These are phyloP conservation scores for Melanomma pulvis-pyrius DNA, from an alignment of 495 filamentous ascomycete genomes.

Conservation along the genomic window DNA sequence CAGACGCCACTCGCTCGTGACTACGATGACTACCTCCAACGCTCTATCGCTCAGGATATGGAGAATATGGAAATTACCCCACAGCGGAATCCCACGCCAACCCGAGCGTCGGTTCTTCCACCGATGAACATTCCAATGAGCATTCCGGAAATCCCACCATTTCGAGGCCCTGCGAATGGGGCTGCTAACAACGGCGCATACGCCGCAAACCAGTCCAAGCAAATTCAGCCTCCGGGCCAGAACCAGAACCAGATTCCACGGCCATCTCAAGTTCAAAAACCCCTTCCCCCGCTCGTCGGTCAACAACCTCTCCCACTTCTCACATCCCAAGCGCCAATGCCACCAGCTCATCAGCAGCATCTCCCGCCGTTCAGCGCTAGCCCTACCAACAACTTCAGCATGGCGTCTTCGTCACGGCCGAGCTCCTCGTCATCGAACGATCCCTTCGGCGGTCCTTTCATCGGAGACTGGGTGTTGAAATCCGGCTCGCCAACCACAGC, in stretches of 20 bases:
- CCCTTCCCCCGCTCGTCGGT: conserved; percentile 20
- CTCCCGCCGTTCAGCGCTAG: conserved; percentile 25
- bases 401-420: not conserved
- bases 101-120: conserved; percentile 19
- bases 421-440: conserved; percentile 10
- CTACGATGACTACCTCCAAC: conserved; percentile 46
- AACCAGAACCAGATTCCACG: conserved; percentile 7
- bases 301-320: conserved; percentile 40
- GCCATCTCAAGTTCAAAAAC: conserved; percentile 18
- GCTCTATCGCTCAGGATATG: conserved; percentile 45
- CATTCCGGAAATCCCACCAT: conserved; percentile 27
- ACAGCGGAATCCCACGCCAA: conserved; percentile 23
- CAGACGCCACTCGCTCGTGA: conserved; percentile 35
- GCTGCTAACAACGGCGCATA: not conserved
- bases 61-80: conserved; percentile 25
- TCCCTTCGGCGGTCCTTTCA: conserved; percentile 21
- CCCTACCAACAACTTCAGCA: not conserved
- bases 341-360: conserved; percentile 27
- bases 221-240: not conserved
- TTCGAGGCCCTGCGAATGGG: conserved; percentile 10
- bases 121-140: conserved; percentile 19
- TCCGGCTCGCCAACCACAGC: not conserved
- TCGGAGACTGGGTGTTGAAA: conserved; percentile 6
- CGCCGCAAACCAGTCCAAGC: not conserved
- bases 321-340: conserved; percentile 31